Evolutionary conservation across 306 rosid species (phyloP).

Genomic region (Cucurbita pepo): DNA sequence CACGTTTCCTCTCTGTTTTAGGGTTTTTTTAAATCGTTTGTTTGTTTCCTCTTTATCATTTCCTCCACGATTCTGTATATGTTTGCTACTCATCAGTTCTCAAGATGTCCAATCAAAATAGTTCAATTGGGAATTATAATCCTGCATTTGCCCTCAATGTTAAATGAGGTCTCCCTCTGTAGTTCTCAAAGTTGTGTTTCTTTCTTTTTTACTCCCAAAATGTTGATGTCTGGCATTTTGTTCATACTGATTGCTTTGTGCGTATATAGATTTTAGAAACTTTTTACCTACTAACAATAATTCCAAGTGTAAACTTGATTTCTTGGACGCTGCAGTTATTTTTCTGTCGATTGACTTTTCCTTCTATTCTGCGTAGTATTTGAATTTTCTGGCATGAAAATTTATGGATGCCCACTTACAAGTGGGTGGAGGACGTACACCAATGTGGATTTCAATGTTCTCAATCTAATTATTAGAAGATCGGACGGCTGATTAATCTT

Average conservation of each 20-base stretch:
- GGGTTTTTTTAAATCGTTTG: neutral
- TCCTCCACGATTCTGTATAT: neutral
- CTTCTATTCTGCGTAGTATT: neutral
- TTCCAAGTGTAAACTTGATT: neutral
- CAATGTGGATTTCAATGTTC: neutral
- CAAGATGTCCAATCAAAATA: neutral
- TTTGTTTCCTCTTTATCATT: neutral
- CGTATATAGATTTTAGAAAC: neutral
- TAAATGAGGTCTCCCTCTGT: neutral
- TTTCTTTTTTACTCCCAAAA: neutral
- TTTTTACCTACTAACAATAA: neutral
- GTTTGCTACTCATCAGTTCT: neutral
- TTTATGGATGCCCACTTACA: neutral
- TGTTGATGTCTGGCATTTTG: neutral
- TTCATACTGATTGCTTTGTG: neutral
- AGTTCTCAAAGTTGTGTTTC: neutral
- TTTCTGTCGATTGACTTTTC: neutral
- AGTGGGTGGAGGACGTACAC: neutral
- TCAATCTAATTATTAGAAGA: neutral
- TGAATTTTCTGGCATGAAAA: neutral
- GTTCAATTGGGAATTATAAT: neutral
- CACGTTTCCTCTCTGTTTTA: neutral
- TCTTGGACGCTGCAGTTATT: neutral
- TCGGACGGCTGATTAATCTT: neutral
- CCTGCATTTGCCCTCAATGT: neutral